Base-by-base conservation (phyloP, 2,329 filamentous ascomycete genomes). In the Colletotrichum scovillei region DNA sequence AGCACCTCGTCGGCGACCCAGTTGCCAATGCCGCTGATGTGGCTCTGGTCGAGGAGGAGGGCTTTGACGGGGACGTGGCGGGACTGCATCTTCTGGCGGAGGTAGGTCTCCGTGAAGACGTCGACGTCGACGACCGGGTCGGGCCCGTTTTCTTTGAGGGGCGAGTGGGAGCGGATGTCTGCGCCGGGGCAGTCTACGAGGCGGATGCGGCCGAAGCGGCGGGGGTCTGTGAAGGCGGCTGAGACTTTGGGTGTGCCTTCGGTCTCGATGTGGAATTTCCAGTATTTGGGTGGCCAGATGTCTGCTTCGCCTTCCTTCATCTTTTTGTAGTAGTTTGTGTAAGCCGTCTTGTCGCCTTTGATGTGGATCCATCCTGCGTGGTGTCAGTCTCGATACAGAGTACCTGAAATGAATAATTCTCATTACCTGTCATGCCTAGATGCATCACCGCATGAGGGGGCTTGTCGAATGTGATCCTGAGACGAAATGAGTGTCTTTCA, bases 1-100 rank as follows among this genome's bases (percentile, higher is more conserved):
- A 99, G 86, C 7, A 98, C 92, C 81, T 99, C 97, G 80, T 99
- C 97, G 0, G 93, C 95, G 67, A 99, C 96, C 96, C 96, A 99
- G 80, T 98, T 98, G 0, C 97, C 97, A 75, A 99, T 94, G 8
- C 97, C 97, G 78, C 94, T 97, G 74, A 98, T 93, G 80, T 93
- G 93, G 22, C 91, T 88, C 82, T 99, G 97, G 80, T 98, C 94
- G 4, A 98, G 87, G 14, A 99, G 85, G 24, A 98, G 86, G 0
- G 95, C 94, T 81, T 98, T 98, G 76, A 98, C 89, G 0, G 96
- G 95, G 0, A 98, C 94, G 78, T 91, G 94, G 67, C 96, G 95
- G 70, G 88, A 90, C 63, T 84, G 86, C 85, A 98, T 87, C 81
- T 94, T 93, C 68, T 87, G 82, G n/a, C 82, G 84, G 22, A 99